Conservation (phyloP, 371 early-diverging fungal species). For the Syncephalastrum contaminatum region DNA sequence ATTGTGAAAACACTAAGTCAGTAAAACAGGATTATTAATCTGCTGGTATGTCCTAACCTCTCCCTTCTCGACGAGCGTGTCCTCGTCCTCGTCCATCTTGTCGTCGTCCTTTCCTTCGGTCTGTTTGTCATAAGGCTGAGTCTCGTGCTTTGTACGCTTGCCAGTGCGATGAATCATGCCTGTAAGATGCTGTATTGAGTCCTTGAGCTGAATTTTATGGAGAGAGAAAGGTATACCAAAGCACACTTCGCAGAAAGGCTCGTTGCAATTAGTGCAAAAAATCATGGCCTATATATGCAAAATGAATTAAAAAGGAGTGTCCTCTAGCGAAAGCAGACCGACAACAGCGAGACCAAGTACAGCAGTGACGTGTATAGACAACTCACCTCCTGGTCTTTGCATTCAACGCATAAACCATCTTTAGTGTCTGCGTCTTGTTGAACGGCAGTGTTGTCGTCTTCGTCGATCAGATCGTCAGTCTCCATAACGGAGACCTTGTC, state of each 20-base stretch:
- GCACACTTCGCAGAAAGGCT: conserved; percentile 92
- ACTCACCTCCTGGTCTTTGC: conserved; percentile 74
- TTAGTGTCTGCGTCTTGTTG: conserved; percentile 25
- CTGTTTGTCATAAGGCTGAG: conserved; percentile 25
- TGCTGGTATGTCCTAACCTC: conserved; percentile 1
- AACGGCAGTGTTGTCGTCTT: conserved; percentile 26
- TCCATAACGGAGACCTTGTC: conserved; percentile 52
- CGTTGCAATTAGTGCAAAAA: conserved; percentile 72
- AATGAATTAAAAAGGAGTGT: background rate
- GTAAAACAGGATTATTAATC: background rate
- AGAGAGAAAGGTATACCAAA: conserved; percentile 43
- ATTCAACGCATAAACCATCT: conserved; percentile 86
- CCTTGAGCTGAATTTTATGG: background rate
- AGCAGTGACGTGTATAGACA: background rate
- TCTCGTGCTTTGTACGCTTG: conserved; percentile 63
- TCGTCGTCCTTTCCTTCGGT: conserved; percentile 4
- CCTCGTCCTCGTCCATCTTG: conserved; percentile 12
- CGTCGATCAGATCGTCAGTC: conserved; percentile 28
- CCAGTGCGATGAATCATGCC: conserved; percentile 89
- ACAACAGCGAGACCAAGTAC: background rate
- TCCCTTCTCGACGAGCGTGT: conserved; percentile 13
- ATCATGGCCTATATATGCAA: conserved; percentile 44
- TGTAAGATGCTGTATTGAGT: conserved; percentile 3
- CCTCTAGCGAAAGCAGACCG: too few relatives aligned
- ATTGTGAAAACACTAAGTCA: background rate